Percentiles rank a stretch among this genome's conserved stretches.
These are phyloP conservation scores for Phytophthora sojae DNA, from an alignment of 352 stramenopile genomes.

Conservation along the genomic window DNA sequence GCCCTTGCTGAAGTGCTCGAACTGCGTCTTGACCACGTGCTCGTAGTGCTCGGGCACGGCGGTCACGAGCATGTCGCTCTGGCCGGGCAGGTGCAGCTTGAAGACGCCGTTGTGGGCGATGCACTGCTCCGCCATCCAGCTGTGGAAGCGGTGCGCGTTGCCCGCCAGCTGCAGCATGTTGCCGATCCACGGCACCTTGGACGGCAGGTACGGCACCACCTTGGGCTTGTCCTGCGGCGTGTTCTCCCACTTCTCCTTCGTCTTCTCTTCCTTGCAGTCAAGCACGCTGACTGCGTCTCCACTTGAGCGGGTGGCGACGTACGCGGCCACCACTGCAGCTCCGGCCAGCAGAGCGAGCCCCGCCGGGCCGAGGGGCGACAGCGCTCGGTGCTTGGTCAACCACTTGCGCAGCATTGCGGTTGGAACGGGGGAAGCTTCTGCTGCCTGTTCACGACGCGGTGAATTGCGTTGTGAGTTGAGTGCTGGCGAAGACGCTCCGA, in stretches of 20 bases:
- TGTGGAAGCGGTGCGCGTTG: conserved; percentile 42
- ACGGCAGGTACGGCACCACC: conserved; percentile 40
- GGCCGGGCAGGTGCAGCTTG: conserved; percentile 44
- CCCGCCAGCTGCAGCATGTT: conserved; percentile 41
- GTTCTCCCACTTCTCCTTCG: not conserved
- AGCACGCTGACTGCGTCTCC: conserved; percentile 3
- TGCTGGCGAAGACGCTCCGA: not conserved
- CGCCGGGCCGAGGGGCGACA: conserved; percentile 32
- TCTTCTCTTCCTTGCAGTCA: not conserved
- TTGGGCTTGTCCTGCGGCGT: conserved; percentile 16
- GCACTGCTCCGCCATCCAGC: conserved; percentile 52
- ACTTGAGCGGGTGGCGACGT: conserved; percentile 28
- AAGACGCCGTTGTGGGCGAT: conserved; percentile 43
- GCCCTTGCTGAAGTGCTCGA: conserved; percentile 62
- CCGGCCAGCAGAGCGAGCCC: conserved; percentile 33
- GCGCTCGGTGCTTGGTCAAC: conserved; percentile 25
- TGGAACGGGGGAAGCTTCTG: not conserved
- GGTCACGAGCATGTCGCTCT: conserved; percentile 48
- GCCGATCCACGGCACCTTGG: conserved; percentile 39
- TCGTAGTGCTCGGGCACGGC: conserved; percentile 60
- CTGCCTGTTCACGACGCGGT: conserved; percentile 8
- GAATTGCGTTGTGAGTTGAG: conserved; percentile 26
- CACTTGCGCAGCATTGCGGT: conserved; percentile 36
- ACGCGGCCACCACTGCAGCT: conserved; percentile 30
- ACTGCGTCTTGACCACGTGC: conserved; percentile 64